Evolutionary conservation across 1,284 basidiomycete genomes (phyloP).

Genomic region (Puccinia hordei): DNA sequence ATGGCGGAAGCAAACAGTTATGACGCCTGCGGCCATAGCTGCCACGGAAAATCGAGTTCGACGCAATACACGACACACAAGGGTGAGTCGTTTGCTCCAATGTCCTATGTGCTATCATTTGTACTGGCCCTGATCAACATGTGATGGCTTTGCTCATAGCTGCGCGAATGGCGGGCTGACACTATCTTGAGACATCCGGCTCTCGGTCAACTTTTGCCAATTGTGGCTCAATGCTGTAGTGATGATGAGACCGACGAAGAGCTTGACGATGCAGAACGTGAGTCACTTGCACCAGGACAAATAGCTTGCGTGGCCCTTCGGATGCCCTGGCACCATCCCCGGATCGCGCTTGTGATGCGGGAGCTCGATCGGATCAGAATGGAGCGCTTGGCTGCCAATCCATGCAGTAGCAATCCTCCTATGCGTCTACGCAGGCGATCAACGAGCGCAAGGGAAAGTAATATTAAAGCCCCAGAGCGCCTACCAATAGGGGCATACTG

Average conservation of each 20-base stretch:
- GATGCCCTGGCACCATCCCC: constrained; percentile 8
- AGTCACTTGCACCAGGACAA: neutral
- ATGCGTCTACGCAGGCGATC: neutral
- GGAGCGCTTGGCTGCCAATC: neutral
- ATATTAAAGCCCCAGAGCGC: neutral
- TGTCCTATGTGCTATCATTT: too few species aligned
- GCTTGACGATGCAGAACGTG: neutral
- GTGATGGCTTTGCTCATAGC: too few species aligned
- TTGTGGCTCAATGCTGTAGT: constrained; percentile 15
- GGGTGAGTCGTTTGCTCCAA: too few species aligned
- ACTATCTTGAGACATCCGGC: neutral
- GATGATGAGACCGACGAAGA: constrained; percentile 32
- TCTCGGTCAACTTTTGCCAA: constrained; percentile 1
- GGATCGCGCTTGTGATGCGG: neutral
- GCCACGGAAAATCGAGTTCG: too few species aligned
- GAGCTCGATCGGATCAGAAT: neutral
- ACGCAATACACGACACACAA: too few species aligned
- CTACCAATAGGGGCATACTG: neutral
- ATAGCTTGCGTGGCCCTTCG: neutral
- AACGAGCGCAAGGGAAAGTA: neutral
- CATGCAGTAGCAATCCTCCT: neutral
- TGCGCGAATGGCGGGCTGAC: neutral
- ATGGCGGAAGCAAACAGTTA: too few species aligned
- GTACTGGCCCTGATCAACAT: too few species aligned
- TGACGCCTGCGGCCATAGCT: too few species aligned